Conservation (phyloP, 2,329 filamentous ascomycete species). For the Hypoxylon sp. region DNA sequence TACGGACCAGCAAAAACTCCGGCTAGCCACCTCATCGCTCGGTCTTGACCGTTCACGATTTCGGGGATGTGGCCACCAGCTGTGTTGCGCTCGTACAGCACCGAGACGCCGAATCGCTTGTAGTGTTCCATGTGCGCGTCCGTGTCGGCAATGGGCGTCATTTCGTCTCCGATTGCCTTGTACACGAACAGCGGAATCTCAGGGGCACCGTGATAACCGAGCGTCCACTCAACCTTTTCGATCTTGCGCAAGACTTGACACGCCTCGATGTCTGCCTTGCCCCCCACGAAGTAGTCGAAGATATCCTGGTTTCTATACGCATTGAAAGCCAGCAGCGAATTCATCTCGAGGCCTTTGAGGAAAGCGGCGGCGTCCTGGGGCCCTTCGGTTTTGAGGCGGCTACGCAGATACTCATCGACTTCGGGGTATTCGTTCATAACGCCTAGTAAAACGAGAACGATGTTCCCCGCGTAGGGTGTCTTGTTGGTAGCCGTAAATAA, state of each 20-base stretch:
- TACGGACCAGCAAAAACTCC: slow-evolving; percentile 35
- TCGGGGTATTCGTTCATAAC: slow-evolving; percentile 50
- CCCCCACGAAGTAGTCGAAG: slow-evolving; percentile 47
- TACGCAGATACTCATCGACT: slow-evolving; percentile 41
- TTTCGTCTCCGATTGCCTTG: slow-evolving; percentile 61
- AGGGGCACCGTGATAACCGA: slow-evolving; percentile 55
- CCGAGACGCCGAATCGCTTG: slow-evolving; percentile 55
- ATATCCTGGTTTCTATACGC: slow-evolving; percentile 48
- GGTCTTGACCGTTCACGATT: slow-evolving; percentile 34
- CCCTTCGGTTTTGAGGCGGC: slow-evolving; percentile 47
- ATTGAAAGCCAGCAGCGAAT: slow-evolving; percentile 38
- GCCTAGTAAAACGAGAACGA: slow-evolving; percentile 51
- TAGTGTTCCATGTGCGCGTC: slow-evolving; percentile 57
- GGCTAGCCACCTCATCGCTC: slow-evolving; percentile 34
- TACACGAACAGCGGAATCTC: slow-evolving; percentile 63
- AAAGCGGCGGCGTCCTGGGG: slow-evolving; percentile 48
- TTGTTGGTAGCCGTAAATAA: slow-evolving; percentile 50
- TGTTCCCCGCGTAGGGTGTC: slow-evolving; percentile 47
- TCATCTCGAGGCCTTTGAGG: slow-evolving; percentile 36
- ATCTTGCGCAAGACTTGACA: slow-evolving; percentile 44
- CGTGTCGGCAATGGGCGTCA: slow-evolving; percentile 57
- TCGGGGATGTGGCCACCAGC: slow-evolving; percentile 56
- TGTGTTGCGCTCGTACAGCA: slow-evolving; percentile 59
- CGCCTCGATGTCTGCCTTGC: slow-evolving; percentile 38
- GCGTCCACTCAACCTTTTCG: slow-evolving; percentile 46